These are phyloP conservation scores for Fomitopsis schrenkii DNA, from an alignment of 1,284 basidiomycete species.

Conservation along the genomic window DNA sequence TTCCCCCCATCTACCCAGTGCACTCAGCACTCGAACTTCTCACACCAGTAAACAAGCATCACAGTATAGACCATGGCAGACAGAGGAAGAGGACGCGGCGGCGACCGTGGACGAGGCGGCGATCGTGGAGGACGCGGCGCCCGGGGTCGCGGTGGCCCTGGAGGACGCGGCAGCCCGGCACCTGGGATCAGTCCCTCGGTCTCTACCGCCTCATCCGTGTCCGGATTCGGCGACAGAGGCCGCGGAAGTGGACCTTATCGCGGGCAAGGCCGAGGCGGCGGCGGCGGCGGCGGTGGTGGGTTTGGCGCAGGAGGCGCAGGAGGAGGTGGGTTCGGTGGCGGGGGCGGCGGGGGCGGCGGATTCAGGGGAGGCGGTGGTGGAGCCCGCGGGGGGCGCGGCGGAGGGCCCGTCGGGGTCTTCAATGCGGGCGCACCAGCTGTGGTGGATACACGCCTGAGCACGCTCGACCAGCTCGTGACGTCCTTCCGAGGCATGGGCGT, in stretches of 20 bases:
- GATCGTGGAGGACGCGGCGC: background rate
- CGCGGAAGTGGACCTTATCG: conserved; percentile 7
- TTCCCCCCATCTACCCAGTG: background rate
- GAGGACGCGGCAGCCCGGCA: conserved; percentile 11
- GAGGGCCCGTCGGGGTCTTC: conserved; percentile 24
- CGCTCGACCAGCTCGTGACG: conserved; percentile 39
- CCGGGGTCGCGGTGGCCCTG: conserved; percentile 11
- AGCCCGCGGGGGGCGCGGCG: conserved; percentile 13
- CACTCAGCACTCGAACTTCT: background rate
- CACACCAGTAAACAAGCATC: background rate
- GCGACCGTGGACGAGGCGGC: conserved; percentile 1
- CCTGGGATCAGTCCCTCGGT: conserved; percentile 16
- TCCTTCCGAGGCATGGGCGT: conserved; percentile 37
- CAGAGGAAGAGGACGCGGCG: background rate
- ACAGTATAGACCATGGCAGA: background rate
- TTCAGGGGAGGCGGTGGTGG: background rate
- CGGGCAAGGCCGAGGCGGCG: conserved; percentile 10
- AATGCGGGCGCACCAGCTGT: conserved; percentile 34
- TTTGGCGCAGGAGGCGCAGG: background rate
- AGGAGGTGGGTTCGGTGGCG: background rate
- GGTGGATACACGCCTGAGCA: conserved; percentile 40
- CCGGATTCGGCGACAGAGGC: conserved; percentile 10
- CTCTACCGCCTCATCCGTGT: conserved; percentile 11
- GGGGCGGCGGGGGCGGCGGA: conserved; percentile 7
- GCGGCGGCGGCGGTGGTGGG: conserved; percentile 17